Base-by-base conservation (phyloP, 108 stramenopile species). In the Nannochloropsis oceanica region DNA sequence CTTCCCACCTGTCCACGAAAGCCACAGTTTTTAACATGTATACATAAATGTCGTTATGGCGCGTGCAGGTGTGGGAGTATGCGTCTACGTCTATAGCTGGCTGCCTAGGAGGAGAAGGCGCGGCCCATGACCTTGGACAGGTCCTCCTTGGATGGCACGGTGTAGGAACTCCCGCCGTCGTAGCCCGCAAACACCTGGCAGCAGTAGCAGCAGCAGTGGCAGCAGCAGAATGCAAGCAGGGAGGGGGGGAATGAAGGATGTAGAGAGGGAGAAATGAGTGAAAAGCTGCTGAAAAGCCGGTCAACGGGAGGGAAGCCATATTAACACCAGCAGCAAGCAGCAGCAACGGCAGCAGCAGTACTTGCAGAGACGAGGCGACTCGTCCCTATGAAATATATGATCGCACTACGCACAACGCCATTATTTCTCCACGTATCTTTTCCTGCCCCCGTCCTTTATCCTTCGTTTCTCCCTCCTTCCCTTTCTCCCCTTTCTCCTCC, bases 181-280 rank as follows among this genome's bases (percentile, higher is more conserved):
- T 99, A 99, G 22, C 98, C 98, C 84, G 95, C 97, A 89, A 93
- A 96, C 12, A 99, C 97, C 93, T 98, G 44, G 43, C 0, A 44
- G 44, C 0, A 50, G 42, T 11, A 80, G 26, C 12, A n/a, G 12
- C 7, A 18, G 34, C 11, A 84, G 25, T 1, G 8, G 80, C 12
- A 85, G 50, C 25, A 80, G 12, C 0, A 80, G 26, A 13, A 50
- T 13, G 0, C 13, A 73, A 3, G 25, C n/a, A 25, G 25, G 79
- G 2, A 24, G n/a, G 79, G 24, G 3, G 24, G 24, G 79, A 79
- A 3, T 1, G 79, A 25, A 5, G 25, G 79, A 79, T 1, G 79
- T 1, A 79, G 25, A 3, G 25, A 79, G 25, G 25, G 24, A 79
- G 25, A 5, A 79, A 5, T n/a, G 25, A n/a, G 22, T n/a, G 22